Evolutionary conservation across 2,329 filamentous ascomycete genomes (phyloP).

Genomic region (Aspergillus quadricinctus): DNA sequence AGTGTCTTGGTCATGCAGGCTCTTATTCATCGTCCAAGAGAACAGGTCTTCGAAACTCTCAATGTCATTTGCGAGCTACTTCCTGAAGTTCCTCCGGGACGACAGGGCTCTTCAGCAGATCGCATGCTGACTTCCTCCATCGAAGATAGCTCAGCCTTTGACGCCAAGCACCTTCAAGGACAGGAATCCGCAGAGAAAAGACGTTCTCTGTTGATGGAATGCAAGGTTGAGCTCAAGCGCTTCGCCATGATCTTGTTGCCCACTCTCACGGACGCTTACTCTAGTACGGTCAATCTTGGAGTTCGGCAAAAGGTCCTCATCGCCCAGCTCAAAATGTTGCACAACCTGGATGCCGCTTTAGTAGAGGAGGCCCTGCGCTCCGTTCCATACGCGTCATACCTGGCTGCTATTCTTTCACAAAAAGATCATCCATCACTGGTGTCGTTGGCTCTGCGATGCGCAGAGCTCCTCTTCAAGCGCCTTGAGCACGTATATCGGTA

Average conservation of each 20-base stretch:
- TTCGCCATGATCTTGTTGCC: conserved; percentile 92
- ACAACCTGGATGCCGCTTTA: conserved; percentile 81
- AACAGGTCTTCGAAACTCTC: conserved; percentile 94
- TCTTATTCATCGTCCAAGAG: conserved; percentile 87
- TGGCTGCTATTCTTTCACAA: conserved; percentile 92
- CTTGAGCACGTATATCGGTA: conserved; percentile 87
- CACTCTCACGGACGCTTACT: conserved; percentile 93
- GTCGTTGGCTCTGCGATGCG: conserved; percentile 80
- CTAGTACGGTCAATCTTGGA: conserved; percentile 91
- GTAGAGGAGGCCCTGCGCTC: conserved; percentile 79
- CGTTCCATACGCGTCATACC: conserved; percentile 91
- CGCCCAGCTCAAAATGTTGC: conserved; percentile 97
- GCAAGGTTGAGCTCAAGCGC: conserved; percentile 79
- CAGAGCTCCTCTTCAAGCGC: conserved; percentile 79
- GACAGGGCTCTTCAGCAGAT: conserved; percentile 50
- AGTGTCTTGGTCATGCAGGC: conserved; percentile 99
- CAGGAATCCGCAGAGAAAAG: conserved; percentile 69
- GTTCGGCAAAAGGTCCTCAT: conserved; percentile 93
- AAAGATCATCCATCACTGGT: conserved; percentile 88
- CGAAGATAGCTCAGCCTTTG: conserved; percentile 42
- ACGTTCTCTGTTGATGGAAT: conserved; percentile 74
- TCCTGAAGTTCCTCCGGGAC: conserved; percentile 65
- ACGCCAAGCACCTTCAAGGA: conserved; percentile 29
- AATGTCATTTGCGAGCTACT: conserved; percentile 96
- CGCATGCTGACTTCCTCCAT: conserved; percentile 44